Conservation (phyloP, 1,284 basidiomycete species). For the Fomitopsis betulina region DNA sequence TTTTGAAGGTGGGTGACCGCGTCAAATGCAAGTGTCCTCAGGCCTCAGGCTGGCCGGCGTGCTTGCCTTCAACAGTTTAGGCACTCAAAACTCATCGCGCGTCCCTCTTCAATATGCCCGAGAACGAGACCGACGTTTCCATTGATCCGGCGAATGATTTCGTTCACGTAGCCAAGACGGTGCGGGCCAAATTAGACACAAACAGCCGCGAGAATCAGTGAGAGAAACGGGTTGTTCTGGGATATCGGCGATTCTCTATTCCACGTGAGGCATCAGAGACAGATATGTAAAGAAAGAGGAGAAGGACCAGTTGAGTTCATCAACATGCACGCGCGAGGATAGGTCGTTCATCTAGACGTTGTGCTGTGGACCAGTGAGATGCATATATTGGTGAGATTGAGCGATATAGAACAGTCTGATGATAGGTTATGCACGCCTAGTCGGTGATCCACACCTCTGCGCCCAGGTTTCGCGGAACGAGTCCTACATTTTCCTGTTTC, state of each 20-base stretch:
- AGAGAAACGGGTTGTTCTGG: constrained; percentile 41
- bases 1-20: too few species aligned
- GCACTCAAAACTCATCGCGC: too few species aligned
- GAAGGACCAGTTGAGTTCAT: constrained; percentile 76
- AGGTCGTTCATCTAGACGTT: constrained; percentile 69
- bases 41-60: too few species aligned
- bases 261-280: constrained; percentile 7
- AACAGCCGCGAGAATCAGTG: constrained; percentile 82
- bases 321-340: constrained; percentile 45
- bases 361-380: constrained; percentile 66
- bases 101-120: too few species aligned
- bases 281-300: constrained; percentile 6
- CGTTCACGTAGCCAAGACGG: constrained; percentile 78
- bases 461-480: constrained; percentile 72
- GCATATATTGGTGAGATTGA: too few species aligned
- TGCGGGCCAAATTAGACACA: constrained; percentile 97
- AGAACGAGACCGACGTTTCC: constrained; percentile 38
- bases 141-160: constrained; percentile 62
- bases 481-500: constrained; percentile 91
- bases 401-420: constrained; percentile 2
- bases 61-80: too few species aligned
- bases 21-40: too few species aligned
- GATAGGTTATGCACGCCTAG: constrained; percentile 66
- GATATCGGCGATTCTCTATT: constrained; percentile 54
- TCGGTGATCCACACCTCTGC: constrained; percentile 79